A percentile compares a stretch with the other conserved stretches of the same genome.
phyloP scores from a whole-genome alignment of 768 basidiomycete species.

The Ramaria sp. region DNA sequence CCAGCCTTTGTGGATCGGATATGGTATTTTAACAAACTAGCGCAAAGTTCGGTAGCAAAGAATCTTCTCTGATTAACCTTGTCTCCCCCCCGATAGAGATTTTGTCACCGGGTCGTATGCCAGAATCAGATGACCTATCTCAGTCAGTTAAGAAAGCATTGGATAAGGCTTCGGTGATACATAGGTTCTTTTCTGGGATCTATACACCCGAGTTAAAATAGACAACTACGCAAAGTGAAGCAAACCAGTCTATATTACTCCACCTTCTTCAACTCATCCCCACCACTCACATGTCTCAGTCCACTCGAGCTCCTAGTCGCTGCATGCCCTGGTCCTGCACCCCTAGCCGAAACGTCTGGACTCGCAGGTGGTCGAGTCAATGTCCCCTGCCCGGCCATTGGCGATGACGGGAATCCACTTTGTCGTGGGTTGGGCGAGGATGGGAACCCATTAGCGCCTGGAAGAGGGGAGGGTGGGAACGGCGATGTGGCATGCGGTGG shows the following conservation, averaged over 20 bases:
- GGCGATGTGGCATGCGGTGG: slow-evolving; percentile 15
- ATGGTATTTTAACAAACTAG: too few relatives aligned
- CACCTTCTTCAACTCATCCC: slow-evolving; percentile 18
- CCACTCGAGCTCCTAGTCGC: not conserved
- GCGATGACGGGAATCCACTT: slow-evolving; percentile 12
- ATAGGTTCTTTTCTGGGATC: not conserved
- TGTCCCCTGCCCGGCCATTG: slow-evolving; percentile 19
- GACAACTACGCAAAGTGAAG: not conserved
- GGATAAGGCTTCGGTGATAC: too few relatives aligned
- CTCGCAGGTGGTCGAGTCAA: slow-evolving; percentile 10
- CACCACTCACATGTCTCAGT: slow-evolving; percentile 11
- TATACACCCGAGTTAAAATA: not conserved
- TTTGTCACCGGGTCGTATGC: too few relatives aligned
- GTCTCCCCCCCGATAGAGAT: too few relatives aligned
- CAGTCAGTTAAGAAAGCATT: too few relatives aligned
- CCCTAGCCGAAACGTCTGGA: slow-evolving; percentile 11
- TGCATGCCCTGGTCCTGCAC: not conserved
- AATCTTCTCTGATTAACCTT: too few relatives aligned
- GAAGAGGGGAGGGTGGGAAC: slow-evolving; percentile 27
- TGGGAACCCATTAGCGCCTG: slow-evolving; percentile 20
- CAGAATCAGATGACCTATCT: too few relatives aligned
- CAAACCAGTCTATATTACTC: slow-evolving; percentile 12
- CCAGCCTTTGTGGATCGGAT: too few relatives aligned
- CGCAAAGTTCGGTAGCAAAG: too few relatives aligned
- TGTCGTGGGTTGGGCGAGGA: slow-evolving; percentile 17